Evolutionary conservation across 2,329 filamentous ascomycete species (phyloP), one percentile per base, ranked within the genome.

Genomic region (Colletotrichum gloeosporioides): DNA sequence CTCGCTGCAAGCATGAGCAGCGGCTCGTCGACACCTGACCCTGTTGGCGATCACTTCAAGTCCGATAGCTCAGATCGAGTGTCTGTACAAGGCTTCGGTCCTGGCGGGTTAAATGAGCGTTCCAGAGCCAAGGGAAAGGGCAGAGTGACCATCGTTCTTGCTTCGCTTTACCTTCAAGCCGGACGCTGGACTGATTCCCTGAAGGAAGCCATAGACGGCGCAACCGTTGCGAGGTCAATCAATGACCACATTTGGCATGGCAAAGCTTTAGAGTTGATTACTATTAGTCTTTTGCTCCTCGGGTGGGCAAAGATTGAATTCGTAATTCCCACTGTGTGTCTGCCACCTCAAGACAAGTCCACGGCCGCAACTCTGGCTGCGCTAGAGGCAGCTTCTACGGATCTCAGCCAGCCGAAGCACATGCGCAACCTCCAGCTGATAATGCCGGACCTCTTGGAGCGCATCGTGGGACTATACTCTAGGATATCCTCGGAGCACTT

Each of bases 231-330:
- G 18, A 94, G 95, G 80, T 93, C 92, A 49, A 91, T 95, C 75
- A 96, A 95, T 80, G 97, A 99, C 84, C 95, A 98, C 84, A 84
- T 99, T n/a, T 99, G 97, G 96, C 95, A 98, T 85, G 97, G 95
- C 22, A 99, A 99, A 85, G 96, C 95, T 2, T 88, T 99, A 25
- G 98, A 99, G 82, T 92, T 96, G 32, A 95, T 98, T 76, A 87
- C 97, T 63, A 89, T 98, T 31, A 95, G 94, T 81, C 89, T 99
- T 79, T 82, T 99, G 55, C 91, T 99, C 80, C 92, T 98, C 77
- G 94, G 93, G 34, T 98, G 96, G 95, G 91, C 93, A 44, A 94
- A 93, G 6, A 89, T 96, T 80, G 94, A 97, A 81, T 99, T 99
- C 80, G 90, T 93, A 80, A 90, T 97, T n/a, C 92, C 92, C 3